Conservation (phyloP, 345 rosid species). For the Camelina neglecta region DNA sequence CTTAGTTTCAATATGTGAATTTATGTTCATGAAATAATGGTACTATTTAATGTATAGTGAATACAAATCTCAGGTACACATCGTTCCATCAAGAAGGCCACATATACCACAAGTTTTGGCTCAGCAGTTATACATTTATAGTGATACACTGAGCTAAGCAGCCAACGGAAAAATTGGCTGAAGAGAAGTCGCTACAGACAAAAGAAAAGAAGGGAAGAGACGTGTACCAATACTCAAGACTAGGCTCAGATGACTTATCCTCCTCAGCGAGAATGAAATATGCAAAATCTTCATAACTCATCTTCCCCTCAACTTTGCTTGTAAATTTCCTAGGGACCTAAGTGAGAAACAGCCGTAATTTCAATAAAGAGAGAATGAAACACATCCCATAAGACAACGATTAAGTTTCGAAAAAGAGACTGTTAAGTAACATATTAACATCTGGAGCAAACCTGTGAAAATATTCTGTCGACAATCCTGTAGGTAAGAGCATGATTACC, state of each 20-base stretch:
- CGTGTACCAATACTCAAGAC: constrained; percentile 88
- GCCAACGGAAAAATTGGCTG: background rate
- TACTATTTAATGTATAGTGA: background rate
- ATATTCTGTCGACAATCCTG: constrained; percentile 86
- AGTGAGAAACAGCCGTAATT: constrained; percentile 5
- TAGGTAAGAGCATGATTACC: constrained; percentile 85
- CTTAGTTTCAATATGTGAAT: background rate
- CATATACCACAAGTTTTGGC: constrained; percentile 50
- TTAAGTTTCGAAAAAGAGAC: constrained; percentile 2
- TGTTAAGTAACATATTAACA: constrained; percentile 43
- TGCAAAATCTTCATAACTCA: constrained; percentile 96
- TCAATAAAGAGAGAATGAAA: constrained; percentile 11
- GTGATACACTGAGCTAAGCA: constrained; percentile 1
- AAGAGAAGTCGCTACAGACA: constrained; percentile 6
- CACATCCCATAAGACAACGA: background rate
- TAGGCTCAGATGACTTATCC: constrained; percentile 87
- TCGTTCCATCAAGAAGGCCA: background rate
- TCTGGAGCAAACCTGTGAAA: constrained; percentile 71
- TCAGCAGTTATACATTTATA: background rate
- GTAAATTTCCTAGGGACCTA: constrained; percentile 83
- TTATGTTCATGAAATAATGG: background rate
- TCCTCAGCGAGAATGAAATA: constrained; percentile 91
- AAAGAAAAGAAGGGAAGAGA: background rate
- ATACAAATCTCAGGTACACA: background rate
- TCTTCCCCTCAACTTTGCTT: constrained; percentile 73